Base-by-base conservation (phyloP, 2,329 filamentous ascomycete genomes). In the Periconia sp. region DNA sequence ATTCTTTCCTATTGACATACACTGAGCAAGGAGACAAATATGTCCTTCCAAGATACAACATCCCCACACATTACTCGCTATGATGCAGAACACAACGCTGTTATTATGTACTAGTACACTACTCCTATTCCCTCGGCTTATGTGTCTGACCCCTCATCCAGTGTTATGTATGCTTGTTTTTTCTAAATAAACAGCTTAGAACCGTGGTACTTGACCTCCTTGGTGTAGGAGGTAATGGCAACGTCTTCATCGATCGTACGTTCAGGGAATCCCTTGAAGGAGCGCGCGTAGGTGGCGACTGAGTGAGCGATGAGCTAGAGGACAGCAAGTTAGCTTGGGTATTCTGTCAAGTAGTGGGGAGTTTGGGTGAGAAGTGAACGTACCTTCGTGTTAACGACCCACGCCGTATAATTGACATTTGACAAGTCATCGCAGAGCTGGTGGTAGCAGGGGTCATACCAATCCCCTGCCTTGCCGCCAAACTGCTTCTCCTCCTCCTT, bases 401-500 rank as follows among this genome's bases (percentile, higher is more conserved):
- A 76, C 15, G 74, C 71, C 8, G 70, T 73, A 37, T 68, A 47
- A 45, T 74, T 73, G 27, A 76, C 59, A 52, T 77, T 76, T 42
- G 65, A 66, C 9, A 75, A 56, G 50, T 69, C 68, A 47, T 77
- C 75, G 27, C 74, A 74, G 2, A 71, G 61, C 54, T 70, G 64
- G 48, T 77, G 75, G 55, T 77, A 76, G 53, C 73, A 74, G 6
- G 63, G 61, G 51, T 76, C 74, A 46, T 71, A 73, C 63, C 68
- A 71, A 6, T 73, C 65, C 7, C 74, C 75, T 0, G 70, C 73
- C 50, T 65, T 66, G 13, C 74, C 74, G 6, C 74, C 74, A 54
- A 74, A 76, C 56, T 67, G 57, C 45, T 63, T 60, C 23, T 61
- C 69, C 54, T 75, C 70, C 19, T 69, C 57, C 53, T 70, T 68